Evolutionary conservation across 345 rosid species (phyloP), one percentile per base, ranked within the genome.

Genomic region (Boechera retrofracta): DNA sequence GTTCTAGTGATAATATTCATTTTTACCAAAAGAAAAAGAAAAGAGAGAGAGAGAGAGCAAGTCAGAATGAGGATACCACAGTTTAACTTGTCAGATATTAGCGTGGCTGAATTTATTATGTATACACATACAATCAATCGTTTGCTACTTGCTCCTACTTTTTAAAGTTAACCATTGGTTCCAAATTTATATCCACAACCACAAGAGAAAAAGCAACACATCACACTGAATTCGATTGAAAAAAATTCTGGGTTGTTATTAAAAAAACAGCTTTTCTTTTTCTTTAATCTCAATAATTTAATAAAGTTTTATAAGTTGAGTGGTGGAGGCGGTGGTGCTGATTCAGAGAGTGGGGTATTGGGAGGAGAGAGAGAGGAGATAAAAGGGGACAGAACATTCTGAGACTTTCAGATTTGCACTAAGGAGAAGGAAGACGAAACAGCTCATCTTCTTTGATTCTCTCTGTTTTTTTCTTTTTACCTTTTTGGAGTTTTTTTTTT

Each of bases 381-480:
- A 41, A 63, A 54, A 26, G 72, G 65, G 5, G 75, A 74, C 65
- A 74, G 71, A 67, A 73, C 74, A 78, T 60, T 73, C 82, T 73
- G 73, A 54, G 11, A 33, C 59, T 67, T 79, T 73, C 73, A 66
- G 77, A 71, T 72, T 78, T 72, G 68, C 67, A 64, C 67, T 58
- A 65, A 66, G 18, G 54, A 35, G 54, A 49, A 51, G 44, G 69
- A 58, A 49, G 82, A 83, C 83, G 83, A 83, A 81, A 76, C 87
- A 84, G 58, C 85, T 79, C 86, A 85, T 82, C 80, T 80, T 84
- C 79, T 78, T 80, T 75, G 85, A 82, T 82, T 76, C 74, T 79
- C 49, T 79, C 76, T 66, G 13, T 36, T 52, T 64, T 58, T 73
- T 79, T 69, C 59, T 1, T 1, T 51, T 69, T 78, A 15, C 59